Conservation (phyloP, 257 asterid genomes). For the Oldenlandia corymbosa region DNA sequence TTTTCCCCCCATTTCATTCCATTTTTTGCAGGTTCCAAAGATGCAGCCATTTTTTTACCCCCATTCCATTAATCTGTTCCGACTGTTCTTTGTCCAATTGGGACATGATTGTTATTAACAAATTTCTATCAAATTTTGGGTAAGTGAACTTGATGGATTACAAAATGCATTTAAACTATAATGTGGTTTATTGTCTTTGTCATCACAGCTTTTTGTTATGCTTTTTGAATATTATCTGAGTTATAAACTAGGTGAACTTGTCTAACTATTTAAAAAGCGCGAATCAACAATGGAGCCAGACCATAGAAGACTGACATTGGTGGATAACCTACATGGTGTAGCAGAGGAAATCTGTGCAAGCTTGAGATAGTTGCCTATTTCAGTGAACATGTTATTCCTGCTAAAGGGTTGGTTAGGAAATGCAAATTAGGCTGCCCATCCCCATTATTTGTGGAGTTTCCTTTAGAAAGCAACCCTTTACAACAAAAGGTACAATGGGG, state of each 20-base stretch:
- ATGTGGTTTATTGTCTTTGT: background rate
- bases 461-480: slow-evolving; percentile 8
- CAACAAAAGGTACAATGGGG: slow-evolving; percentile 10
- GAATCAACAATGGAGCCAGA: background rate
- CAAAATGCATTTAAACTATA: background rate
- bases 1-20: slow-evolving; percentile 7
- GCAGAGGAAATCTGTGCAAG: background rate
- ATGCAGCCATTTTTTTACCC: slow-evolving; percentile 5
- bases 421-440: slow-evolving; percentile 3
- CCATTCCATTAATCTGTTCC: slow-evolving; percentile 2
- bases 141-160: background rate
- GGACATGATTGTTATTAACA: background rate
- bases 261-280: too few relatives aligned
- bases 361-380: background rate
- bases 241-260: background rate
- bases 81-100: background rate
- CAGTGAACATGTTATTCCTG: background rate
- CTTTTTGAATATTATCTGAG: background rate
- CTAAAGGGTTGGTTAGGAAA: slow-evolving; percentile 2
- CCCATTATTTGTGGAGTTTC: background rate
- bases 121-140: background rate
- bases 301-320: background rate
- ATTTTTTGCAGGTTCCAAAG: slow-evolving; percentile 13
- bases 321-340: background rate
- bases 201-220: background rate